Evolutionary conservation across 1,284 basidiomycete species (phyloP), one percentile per base, ranked within the genome.

Genomic region (Pulveroboletus sp.): DNA sequence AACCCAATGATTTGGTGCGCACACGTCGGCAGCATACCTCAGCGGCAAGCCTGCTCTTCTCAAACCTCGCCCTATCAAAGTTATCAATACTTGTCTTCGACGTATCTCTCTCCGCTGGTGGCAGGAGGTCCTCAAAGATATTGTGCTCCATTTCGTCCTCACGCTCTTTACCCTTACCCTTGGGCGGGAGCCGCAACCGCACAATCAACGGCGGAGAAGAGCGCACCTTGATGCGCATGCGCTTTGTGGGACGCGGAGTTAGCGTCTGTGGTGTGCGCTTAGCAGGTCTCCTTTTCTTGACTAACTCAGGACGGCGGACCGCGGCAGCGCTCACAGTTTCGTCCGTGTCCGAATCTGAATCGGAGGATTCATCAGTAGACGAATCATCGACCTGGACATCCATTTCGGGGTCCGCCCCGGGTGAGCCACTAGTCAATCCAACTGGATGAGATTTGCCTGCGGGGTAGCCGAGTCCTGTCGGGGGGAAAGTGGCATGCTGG

Each of bases 121-220:
- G 73, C 51, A 98, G 77, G 53, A 95, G 76, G 41, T 95, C 90
- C 55, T 95, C 89, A 72, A 96, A 93, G 56, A 94, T 77, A n/a
- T 84, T 83, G 39, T 66, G 64, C 42, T 76, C 74, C n/a, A 63
- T 73, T 24, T 83, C 80, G 10, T 84, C 82, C 51, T 88, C 84
- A n/a, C 78, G 78, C 48, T 77, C 78, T 63, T 80, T 81, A 43
- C 83, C 84, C 66, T 87, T 89, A 19, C 79, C 78, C 56, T 78
- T 78, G 26, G 76, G 69, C 1, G 83, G 77, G 33, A 87, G 69
- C 36, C 81, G 81, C 52, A 87, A 71, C 29, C 82, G 78, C 16
- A 87, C 79, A 48, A 75, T 70, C 36, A 76, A 61, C 5, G 73
- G 64, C 3, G 74, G 65, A 19, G 76, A 62, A 24, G 78, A 72